Percentiles rank a stretch among this genome's conserved stretches.
These are phyloP conservation scores for Pythium phragmitis DNA, from an alignment of 352 stramenopile species.

Conservation along the genomic window DNA sequence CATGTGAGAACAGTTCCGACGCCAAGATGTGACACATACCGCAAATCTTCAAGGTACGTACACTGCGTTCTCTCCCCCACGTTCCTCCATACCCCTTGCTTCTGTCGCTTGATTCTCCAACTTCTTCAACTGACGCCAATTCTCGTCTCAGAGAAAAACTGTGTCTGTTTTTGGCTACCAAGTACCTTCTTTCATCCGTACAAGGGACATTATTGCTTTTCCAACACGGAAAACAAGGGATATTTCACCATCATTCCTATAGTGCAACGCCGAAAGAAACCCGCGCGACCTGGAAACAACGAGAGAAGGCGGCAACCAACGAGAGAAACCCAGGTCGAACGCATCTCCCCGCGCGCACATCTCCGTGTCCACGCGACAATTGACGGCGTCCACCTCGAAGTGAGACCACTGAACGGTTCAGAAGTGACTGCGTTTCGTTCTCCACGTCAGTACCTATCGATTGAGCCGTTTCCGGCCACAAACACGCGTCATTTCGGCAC, in stretches of 20 bases:
- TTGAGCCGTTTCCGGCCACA: neutral
- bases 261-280: constrained; percentile 12
- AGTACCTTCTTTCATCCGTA: constrained; percentile 12
- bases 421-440: neutral
- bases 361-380: neutral
- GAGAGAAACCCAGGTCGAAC: neutral
- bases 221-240: constrained; percentile 1
- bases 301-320: neutral
- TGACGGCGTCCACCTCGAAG: neutral
- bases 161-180: constrained; percentile 18
- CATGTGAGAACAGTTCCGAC: neutral
- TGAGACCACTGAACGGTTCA: neutral
- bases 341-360: neutral
- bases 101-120: neutral
- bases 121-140: neutral
- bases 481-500: neutral
- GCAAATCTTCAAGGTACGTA: neutral
- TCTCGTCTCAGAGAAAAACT: neutral
- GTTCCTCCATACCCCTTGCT: neutral
- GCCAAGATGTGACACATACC: neutral
- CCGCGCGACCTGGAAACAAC: neutral
- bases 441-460: constrained; percentile 9
- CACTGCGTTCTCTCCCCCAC: neutral
- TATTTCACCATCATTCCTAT: constrained; percentile 5
- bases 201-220: neutral